Evolutionary conservation across 2,329 filamentous ascomycete species (phyloP).

Genomic region (Ophiostoma fasciatum): DNA sequence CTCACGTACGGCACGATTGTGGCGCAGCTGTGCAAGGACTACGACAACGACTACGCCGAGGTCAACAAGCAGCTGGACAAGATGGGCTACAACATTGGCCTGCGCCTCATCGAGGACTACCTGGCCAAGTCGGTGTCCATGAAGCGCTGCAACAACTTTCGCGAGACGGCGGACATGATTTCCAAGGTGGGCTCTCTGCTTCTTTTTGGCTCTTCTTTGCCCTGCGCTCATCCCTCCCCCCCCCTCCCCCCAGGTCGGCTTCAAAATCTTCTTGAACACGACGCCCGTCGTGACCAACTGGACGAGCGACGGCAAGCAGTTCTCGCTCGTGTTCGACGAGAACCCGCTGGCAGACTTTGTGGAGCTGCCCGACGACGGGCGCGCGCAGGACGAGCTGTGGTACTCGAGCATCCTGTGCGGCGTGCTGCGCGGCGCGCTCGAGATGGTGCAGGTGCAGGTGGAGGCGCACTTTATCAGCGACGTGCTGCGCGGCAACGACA

Average conservation of each 20-base stretch:
- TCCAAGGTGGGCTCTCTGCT: constrained; percentile 45
- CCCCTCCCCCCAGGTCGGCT: constrained; percentile 56
- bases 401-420: constrained; percentile 96
- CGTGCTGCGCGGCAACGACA: constrained; percentile 81
- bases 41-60: constrained; percentile 82
- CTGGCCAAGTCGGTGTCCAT: constrained; percentile 85
- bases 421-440: constrained; percentile 74
- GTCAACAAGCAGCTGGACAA: constrained; percentile 97
- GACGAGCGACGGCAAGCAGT: constrained; percentile 92
- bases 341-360: constrained; percentile 96
- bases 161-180: constrained; percentile 94
- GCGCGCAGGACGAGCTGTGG: constrained; percentile 94
- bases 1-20: constrained; percentile 97
- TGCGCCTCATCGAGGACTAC: constrained; percentile 93
- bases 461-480: constrained; percentile 95
- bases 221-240: not conserved
- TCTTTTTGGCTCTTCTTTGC: not conserved
- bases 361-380: constrained; percentile 86
- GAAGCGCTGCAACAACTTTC: constrained; percentile 81
- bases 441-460: constrained; percentile 99
- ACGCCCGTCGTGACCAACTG: constrained; percentile 88
- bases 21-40: constrained; percentile 90
- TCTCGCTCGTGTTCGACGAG: constrained; percentile 91
- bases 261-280: constrained; percentile 98
- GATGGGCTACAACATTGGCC: constrained; percentile 98